Conservation (phyloP, 2,329 filamentous ascomycete species). For the Aspergillus sp. region DNA sequence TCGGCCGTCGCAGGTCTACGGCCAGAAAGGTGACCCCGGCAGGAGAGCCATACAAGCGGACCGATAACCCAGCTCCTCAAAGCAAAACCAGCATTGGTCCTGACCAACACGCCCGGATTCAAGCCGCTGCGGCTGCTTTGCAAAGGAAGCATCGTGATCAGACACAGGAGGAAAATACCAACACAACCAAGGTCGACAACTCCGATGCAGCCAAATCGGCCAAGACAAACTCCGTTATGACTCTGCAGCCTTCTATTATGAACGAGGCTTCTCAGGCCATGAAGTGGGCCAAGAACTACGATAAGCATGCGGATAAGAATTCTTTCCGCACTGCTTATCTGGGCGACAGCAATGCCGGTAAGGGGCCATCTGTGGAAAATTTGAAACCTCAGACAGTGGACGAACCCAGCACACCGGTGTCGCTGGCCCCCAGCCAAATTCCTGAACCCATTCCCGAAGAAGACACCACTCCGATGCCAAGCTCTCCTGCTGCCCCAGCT, state of each 20-base stretch:
- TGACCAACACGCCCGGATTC: constrained; percentile 88
- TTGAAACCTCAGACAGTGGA: constrained; percentile 32
- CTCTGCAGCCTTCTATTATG: constrained; percentile 74
- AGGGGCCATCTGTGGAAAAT: constrained; percentile 49
- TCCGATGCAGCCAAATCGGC: constrained; percentile 48
- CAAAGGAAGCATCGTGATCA: constrained; percentile 62
- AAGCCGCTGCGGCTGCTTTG: constrained; percentile 79
- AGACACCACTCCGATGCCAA: constrained; percentile 19
- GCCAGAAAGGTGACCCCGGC: constrained; percentile 50
- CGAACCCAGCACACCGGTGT: constrained; percentile 16
- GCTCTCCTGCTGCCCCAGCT: constrained; percentile 19
- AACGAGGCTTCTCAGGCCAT: constrained; percentile 86
- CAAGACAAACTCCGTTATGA: constrained; percentile 87
- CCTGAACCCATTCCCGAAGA: constrained; percentile 29
- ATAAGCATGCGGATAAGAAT: constrained; percentile 69
- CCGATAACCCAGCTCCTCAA: constrained; percentile 44
- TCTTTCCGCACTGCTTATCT: constrained; percentile 81
- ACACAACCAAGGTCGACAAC: constrained; percentile 50
- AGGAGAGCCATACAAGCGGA: constrained; percentile 48
- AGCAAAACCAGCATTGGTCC: constrained; percentile 82
- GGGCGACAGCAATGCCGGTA: constrained; percentile 64
- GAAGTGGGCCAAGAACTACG: constrained; percentile 95
- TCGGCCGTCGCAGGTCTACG: constrained; percentile 64
- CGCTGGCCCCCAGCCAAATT: constrained; percentile 19
- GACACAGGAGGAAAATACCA: constrained; percentile 41